These are phyloP conservation scores for Alternaria conjuncta DNA, from an alignment of 2,329 filamentous ascomycete genomes.

Conservation along the genomic window DNA sequence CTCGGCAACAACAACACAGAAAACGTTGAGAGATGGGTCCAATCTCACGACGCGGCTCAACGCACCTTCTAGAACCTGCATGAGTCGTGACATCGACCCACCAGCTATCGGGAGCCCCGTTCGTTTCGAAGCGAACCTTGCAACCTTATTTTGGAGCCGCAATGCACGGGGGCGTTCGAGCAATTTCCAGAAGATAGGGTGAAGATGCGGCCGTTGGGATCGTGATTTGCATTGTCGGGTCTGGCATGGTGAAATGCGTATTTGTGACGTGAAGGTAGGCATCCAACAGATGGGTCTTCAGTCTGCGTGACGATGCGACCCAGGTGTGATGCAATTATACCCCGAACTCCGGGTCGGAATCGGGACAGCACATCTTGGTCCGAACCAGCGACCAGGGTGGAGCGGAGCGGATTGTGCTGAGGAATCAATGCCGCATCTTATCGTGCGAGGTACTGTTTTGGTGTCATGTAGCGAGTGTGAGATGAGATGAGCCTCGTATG, in stretches of 20 bases:
- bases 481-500: background rate
- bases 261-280: background rate
- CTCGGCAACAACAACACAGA: background rate
- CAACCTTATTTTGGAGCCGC: slow-evolving; percentile 10
- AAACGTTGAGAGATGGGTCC: background rate
- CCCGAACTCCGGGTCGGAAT: background rate
- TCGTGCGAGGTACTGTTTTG: background rate
- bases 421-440: background rate
- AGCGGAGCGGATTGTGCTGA: slow-evolving; percentile 1
- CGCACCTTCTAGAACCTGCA: slow-evolving; percentile 19
- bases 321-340: background rate
- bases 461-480: background rate
- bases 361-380: background rate
- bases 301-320: too few species aligned
- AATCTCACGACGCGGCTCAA: slow-evolving; percentile 21
- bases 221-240: background rate
- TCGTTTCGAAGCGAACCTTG: slow-evolving; percentile 6
- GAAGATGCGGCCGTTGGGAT: background rate
- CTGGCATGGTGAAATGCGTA: background rate
- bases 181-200: background rate
- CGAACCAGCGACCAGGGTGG: background rate
- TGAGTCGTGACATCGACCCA: slow-evolving; percentile 22
- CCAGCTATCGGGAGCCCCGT: slow-evolving; percentile 26
- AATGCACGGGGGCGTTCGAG: background rate
- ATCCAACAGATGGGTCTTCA: background rate